A percentile compares a stretch with the other conserved stretches of the same genome.
Evolutionary conservation across 495 filamentous ascomycete species (phyloP).

Genomic region (Chlorociboria aeruginascens): DNA sequence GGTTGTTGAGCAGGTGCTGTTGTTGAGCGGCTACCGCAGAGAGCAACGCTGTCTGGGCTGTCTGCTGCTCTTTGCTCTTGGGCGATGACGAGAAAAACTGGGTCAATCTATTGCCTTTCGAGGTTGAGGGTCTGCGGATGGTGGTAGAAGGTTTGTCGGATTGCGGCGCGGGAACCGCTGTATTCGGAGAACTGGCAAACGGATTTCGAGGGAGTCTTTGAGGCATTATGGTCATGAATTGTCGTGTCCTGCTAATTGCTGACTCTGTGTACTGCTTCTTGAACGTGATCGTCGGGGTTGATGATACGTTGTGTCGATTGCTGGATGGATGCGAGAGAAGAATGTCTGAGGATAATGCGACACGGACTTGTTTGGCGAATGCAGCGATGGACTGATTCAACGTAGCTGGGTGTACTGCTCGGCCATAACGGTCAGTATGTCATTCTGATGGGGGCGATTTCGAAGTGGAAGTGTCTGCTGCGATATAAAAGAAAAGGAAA

Average conservation of each 20-base stretch:
- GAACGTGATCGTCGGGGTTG: too few relatives aligned
- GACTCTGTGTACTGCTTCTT: too few relatives aligned
- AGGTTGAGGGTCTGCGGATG: slow-evolving; percentile 39
- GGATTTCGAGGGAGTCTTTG: slow-evolving; percentile 21
- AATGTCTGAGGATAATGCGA: too few relatives aligned
- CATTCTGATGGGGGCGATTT: too few relatives aligned
- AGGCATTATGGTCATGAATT: slow-evolving; percentile 18
- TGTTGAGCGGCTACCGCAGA: slow-evolving; percentile 44
- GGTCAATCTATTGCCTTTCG: slow-evolving; percentile 43
- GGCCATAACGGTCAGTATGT: too few relatives aligned
- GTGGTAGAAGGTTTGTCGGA: slow-evolving; percentile 12
- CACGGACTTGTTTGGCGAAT: too few relatives aligned
- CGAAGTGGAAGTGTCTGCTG: too few relatives aligned
- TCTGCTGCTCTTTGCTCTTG: slow-evolving; percentile 48
- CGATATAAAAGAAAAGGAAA: too few relatives aligned
- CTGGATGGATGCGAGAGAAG: too few relatives aligned
- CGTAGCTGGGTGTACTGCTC: too few relatives aligned
- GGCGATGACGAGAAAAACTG: slow-evolving; percentile 56
- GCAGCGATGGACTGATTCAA: too few relatives aligned
- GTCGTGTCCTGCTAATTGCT: background rate
- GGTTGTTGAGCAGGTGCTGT: slow-evolving; percentile 40
- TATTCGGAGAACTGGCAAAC: slow-evolving; percentile 15
- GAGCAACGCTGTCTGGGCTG: slow-evolving; percentile 45
- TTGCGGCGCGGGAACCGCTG: slow-evolving; percentile 11
- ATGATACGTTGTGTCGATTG: too few relatives aligned